Evolutionary conservation across 2,329 filamentous ascomycete genomes (phyloP), one percentile per base, ranked within the genome.

Genomic region (Pyrenophora teres): DNA sequence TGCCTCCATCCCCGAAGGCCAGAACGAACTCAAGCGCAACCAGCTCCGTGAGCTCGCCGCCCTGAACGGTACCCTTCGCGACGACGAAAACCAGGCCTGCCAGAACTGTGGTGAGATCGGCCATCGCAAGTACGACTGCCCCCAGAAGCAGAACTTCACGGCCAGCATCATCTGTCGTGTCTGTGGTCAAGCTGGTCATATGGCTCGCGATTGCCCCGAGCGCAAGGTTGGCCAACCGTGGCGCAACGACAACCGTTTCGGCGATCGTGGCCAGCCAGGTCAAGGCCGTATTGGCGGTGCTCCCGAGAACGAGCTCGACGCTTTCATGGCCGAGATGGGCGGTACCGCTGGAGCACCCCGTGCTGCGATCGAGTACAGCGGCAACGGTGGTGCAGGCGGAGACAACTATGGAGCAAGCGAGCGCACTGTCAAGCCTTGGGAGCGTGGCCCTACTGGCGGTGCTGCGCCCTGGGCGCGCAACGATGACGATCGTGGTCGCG

Each of bases 61-160:
- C 21, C 88, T 99, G 67, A 99, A 99, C 85, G 94, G 94, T 84
- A 99, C 94, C 7, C 87, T 99, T 16, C 93, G 94, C 80, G 94
- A 99, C 72, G 94, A 99, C 69, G 94, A 99, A 75, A 99, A 99
- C 76, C 94, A 99, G 75, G 94, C 94, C 62, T 99, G 94, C 78
- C 94, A 99, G 80, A 99, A 99, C 81, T 99, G 86, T 80, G 94
- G 94, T 66, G 92, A 97, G 82, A 99, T 99, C 61, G 94, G 94
- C 55, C 94, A 99, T 76, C 88, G 94, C 77, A 99, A 99, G 78
- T 97, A 97, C 74, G 94, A 99, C 73, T 99, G 94, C 67, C 94
- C 94, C 12, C 91, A 99, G 78, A 90, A 94, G 75, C 90, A 92
- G 73, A 99, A 99, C 78, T 97, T 89, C 78, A 99, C 94, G n/a